Base-by-base conservation (phyloP, 169 alveolate species). In the Cryptosporidium felis region DNA sequence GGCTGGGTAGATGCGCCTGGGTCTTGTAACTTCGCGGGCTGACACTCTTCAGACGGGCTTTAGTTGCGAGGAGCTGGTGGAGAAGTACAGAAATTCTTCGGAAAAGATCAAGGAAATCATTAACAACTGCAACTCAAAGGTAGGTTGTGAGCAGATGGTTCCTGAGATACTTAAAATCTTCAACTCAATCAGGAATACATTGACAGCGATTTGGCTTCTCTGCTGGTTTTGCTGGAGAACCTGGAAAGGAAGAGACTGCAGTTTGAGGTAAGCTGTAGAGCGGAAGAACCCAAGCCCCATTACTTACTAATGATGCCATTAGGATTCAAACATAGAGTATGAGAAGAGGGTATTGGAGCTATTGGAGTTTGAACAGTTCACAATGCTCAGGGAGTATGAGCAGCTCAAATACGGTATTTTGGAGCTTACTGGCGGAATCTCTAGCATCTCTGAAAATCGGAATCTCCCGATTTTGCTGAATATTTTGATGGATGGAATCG, bases 401-500 rank as follows among this genome's bases (percentile, higher is more conserved):
- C 40, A 49, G 45, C 65, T 74, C 28, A 74, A 53, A 30, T 53
- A 58, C 28, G 56, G 56, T 30, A 53, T 74, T 34, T 53, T 74
- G 30, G 59, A 49, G 16, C 40, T 74, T 6, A 10, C 65, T n/a
- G 41, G 41, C 42, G 66, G 85, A 36, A 74, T 74, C 14, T 18
- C 34, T 21, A 32, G 21, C 21, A 53, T 74, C 3, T 74, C 74
- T 36, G 85, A 74, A 44, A 74, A 74, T 36, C n/a, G 28, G 42
- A 53, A 56, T 51, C 67, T 74, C 4, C 85, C 85, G 5, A 49
- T 74, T 10, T 10, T 74, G 47, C 42, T 74, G 41, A 74, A 56
- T 12, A 53, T 74, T 5, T 36, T 74, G 16, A 74, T 74, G 67
- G 85, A 74, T 36, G 65, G 85, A 34, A 53, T 74, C 14, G 32